Conservation (phyloP, 2,329 filamentous ascomycete species). For the Reticulascus tulasneorum region DNA sequence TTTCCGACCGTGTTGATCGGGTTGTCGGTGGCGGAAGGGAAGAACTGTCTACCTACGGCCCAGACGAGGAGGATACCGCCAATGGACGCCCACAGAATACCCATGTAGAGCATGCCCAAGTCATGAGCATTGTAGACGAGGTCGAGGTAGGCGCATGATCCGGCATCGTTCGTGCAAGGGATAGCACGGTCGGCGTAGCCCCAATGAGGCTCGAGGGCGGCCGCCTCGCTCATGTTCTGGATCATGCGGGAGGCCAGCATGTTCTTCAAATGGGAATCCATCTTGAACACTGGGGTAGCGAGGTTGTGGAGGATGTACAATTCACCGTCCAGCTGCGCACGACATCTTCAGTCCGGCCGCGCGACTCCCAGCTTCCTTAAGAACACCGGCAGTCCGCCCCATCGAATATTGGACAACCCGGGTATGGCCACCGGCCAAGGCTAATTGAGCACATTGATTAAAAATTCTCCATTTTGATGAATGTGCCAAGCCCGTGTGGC, state of each 20-base stretch:
- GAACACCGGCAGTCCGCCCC: too few relatives aligned
- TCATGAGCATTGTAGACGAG: slow-evolving; percentile 47
- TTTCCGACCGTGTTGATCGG: slow-evolving; percentile 5
- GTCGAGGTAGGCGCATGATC: slow-evolving; percentile 48
- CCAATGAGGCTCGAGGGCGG: slow-evolving; percentile 37
- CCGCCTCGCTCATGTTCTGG: slow-evolving; percentile 35
- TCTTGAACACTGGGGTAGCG: slow-evolving; percentile 1
- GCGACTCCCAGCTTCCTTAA: too few relatives aligned
- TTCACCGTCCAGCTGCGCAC: too few relatives aligned
- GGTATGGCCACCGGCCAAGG: too few relatives aligned
- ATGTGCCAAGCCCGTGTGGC: too few relatives aligned
- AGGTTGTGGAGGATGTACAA: too few relatives aligned
- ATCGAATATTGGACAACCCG: too few relatives aligned
- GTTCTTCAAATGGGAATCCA: slow-evolving; percentile 7
- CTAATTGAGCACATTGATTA: too few relatives aligned
- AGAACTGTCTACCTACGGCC: slow-evolving; percentile 27
- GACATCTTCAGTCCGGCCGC: too few relatives aligned
- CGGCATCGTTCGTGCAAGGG: slow-evolving; percentile 41
- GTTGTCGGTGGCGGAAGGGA: slow-evolving; percentile 14
- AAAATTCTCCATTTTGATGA: too few relatives aligned
- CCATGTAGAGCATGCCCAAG: slow-evolving; percentile 44
- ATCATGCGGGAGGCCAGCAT: slow-evolving; percentile 24
- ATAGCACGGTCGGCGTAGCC: slow-evolving; percentile 41
- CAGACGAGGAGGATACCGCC: slow-evolving; percentile 39
- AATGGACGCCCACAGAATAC: slow-evolving; percentile 46